Evolutionary conservation across 1,284 basidiomycete genomes (phyloP), one percentile per base, ranked within the genome.

Genomic region (Ustilago loliicola): DNA sequence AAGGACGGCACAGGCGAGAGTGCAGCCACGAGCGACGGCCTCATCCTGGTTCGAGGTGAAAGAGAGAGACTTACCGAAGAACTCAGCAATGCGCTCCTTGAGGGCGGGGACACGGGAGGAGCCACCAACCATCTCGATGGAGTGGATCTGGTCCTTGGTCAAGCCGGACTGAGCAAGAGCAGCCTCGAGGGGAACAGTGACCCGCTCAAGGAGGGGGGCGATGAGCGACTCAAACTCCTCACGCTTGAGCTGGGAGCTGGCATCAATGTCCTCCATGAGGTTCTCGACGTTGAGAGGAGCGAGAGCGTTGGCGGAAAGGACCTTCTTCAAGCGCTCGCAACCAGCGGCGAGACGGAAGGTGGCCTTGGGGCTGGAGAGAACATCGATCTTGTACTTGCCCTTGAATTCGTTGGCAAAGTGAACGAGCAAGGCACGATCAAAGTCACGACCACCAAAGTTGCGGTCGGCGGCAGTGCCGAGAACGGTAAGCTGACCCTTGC

Each of bases 321-420:
- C 84, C 80, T 86, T 86, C 68, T 86, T 86, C 64, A 86, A 72
- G 45, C 83, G 81, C 77, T 86, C 84, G 70, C 84, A 86, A 48
- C 83, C 84, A 54, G 84, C 79, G 21, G 77, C 72, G 38, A 86
- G 77, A 64, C 84, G 83, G 84, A 85, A 85, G 73, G 80, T 80
- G 64, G 84, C 82, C 78, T 85, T 85, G 59, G 81, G 80, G 73
- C 76, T 85, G 70, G 83, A 84, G 55, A 84, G 72, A 38, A 86
- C 83, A 50, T 86, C 84, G 71, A 86, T 80, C 77, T 86, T 86
- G 82, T 86, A 86, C 77, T 86, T 86, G 56, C 60, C 78, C 82
- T 86, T 84, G 79, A 86, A 85, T 74, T 85, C 84, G 15, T 81
- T 61, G 42, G 83, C 84, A 76, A 86, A 86, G 77, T 86, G 83